Evolutionary conservation across 306 rosid genomes (phyloP).

Genomic region (Cicer arietinum): DNA sequence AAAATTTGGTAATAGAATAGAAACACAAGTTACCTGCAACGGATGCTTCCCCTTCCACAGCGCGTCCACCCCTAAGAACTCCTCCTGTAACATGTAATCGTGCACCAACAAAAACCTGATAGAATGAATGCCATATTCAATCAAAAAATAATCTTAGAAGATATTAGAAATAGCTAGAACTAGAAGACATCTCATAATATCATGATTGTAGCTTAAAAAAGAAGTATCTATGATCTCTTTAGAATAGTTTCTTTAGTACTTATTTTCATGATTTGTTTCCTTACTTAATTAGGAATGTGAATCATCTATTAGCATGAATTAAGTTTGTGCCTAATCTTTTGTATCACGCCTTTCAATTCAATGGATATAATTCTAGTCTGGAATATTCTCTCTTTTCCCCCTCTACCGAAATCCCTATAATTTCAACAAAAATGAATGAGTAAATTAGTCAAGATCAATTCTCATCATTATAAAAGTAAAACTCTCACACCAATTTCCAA

Average conservation of each 20-base stretch:
- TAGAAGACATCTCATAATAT: conserved; percentile 21
- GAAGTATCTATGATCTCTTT: conserved; percentile 14
- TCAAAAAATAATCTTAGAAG: conserved; percentile 35
- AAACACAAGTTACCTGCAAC: conserved; percentile 73
- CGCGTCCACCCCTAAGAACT: conserved; percentile 91
- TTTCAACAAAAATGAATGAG: conserved; percentile 21
- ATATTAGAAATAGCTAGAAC: conserved; percentile 22
- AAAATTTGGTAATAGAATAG: conserved; percentile 23
- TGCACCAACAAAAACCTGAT: conserved; percentile 97
- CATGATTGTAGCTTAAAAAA: conserved; percentile 26
- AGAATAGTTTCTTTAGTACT: conserved; percentile 10
- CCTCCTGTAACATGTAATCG: conserved; percentile 99
- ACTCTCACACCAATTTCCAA: neutral
- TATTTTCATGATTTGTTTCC: conserved; percentile 2
- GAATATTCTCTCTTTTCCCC: neutral
- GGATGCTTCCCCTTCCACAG: conserved; percentile 93
- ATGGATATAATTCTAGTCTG: neutral
- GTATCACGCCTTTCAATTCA: conserved; percentile 4
- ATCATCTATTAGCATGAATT: neutral
- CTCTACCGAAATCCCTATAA: conserved; percentile 21
- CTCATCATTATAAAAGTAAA: conserved; percentile 26
- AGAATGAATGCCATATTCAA: conserved; percentile 40
- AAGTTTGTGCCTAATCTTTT: conserved; percentile 5
- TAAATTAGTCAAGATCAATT: conserved; percentile 31
- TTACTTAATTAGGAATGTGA: conserved; percentile 22